Base-by-base conservation (phyloP, 441 rosid species). In the Corymbia calophylla region DNA sequence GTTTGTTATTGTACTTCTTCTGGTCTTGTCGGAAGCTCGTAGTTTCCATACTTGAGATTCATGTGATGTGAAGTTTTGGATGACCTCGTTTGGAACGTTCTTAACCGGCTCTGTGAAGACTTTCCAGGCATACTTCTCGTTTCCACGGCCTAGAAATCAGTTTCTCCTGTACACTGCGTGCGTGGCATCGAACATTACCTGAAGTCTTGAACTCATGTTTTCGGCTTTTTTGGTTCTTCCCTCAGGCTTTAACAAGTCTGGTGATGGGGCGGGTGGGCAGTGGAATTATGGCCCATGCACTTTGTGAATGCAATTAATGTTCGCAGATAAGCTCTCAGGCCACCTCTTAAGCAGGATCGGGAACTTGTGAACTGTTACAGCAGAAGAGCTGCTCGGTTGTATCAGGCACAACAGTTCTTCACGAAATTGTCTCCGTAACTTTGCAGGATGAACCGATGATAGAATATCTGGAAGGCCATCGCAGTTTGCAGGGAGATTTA, bases 321-420 rank as follows among this genome's bases (percentile, higher is more conserved):
- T 31, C 0, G 0, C 5, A n/a, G 11, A 16, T 31, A 31, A 66
- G 31, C 73, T 66, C 77, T 31, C 44, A 16, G 8, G 44, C 77
- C 44, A 31, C 0, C 44, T 31, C 44, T 16, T 31, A 31, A 31
- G 35, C 0, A 0, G 39, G 6, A 31, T 5, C 18, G 9, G 39
- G 39, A 31, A 31, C 23, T 1, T 66, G 1, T 66, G 44, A 31
- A 31, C 44, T 16, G 12, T 8, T 8, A 44, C 35, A 16, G 3
- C 3, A 31, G 2, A 0, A 66, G 2, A 9, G 2, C 3, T 31
- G 3, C 17, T 31, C 0, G 19, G 4, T 2, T 18, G 44, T 66
- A 17, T 66, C 4, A 66, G 3, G 3, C 7, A 31, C 39, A 17
- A 66, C 8, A 31, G 3, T 66, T 31, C 3, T 31, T 66, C 77